Evolutionary conservation across 805 yeast species (phyloP), one percentile per base, ranked within the genome.

Genomic region (Ogataea paraovalis): DNA sequence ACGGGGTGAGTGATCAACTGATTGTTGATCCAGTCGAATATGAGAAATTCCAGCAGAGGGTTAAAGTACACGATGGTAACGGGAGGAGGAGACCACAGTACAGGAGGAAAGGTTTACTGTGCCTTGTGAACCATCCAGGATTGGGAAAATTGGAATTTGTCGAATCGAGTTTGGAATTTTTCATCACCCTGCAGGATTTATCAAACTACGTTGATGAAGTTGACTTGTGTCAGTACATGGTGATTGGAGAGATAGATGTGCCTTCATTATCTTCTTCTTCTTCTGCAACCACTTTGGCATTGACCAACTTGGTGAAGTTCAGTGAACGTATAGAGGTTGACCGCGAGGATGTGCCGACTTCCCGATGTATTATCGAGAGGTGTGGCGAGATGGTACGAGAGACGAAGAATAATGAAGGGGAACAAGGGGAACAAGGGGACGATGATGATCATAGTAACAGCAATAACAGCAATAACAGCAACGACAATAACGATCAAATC

Each of bases 221-320:
- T 14, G 52, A 54, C 16, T 33, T 58, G 4, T 38, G 42, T 3
- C 45, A 45, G 6, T 64, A 56, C 46, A 44, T 58, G 48, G 53
- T 56, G 0, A 54, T 64, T 10, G 68, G 68, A 2, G 57, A 59
- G 38, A 43, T 64, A 8, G 50, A 44, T 13, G 22, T 2, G 28
- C 10, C 28, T 25, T 6, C 10, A 25, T 6, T 25, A 25, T n/a
- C n/a, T n/a, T n/a, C n/a, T n/a, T n/a, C n/a, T n/a, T n/a, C n/a
- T n/a, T n/a, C n/a, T n/a, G 28, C 10, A 25, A 10, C 10, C 6
- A 10, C 10, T 7, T 25, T 22, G n/a, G 19, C 5, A 39, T 23
- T 23, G 14, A 23, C 14, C n/a, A 23, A 39, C 2, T 41, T 57
- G 21, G 40, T 45, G 20, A 41, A 42, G 34, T 58, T 60, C 60